Conservation (phyloP, 352 stramenopile species). For the Saprolegnia diclina region DNA sequence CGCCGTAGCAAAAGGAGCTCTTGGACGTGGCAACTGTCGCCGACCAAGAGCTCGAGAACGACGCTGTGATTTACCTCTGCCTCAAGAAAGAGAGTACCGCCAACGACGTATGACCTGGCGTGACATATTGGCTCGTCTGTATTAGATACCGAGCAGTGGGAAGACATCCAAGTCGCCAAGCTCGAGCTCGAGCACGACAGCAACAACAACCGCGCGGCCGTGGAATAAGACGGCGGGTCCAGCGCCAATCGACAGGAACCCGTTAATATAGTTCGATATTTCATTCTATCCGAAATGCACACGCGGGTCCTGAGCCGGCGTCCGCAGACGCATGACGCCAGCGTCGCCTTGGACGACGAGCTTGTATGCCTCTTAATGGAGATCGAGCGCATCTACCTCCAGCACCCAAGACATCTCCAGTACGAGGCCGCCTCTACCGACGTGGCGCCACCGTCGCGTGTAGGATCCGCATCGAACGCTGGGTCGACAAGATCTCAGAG, state of each 20-base stretch:
- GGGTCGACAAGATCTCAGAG: constrained; percentile 24
- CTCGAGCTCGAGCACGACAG: constrained; percentile 34
- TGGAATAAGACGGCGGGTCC: background rate
- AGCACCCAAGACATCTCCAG: constrained; percentile 18
- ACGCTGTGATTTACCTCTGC: constrained; percentile 80
- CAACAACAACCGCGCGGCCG: constrained; percentile 15
- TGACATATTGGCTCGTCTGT: background rate
- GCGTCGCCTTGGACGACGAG: constrained; percentile 16
- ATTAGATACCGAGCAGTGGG: constrained; percentile 70
- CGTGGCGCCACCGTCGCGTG: too few species aligned
- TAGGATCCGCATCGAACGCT: constrained; percentile 27
- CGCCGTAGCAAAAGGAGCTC: constrained; percentile 46
- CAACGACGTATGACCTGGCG: constrained; percentile 14
- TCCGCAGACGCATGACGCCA: background rate
- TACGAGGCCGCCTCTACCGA: constrained; percentile 2
- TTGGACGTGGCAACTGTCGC: constrained; percentile 67
- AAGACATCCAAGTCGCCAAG: constrained; percentile 68
- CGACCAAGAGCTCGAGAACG: constrained; percentile 80
- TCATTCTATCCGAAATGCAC: constrained; percentile 1
- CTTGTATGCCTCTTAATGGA: constrained; percentile 26
- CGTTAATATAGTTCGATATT: background rate
- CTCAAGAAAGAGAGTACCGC: constrained; percentile 85
- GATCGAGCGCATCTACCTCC: constrained; percentile 21
- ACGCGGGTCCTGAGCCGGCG: background rate
- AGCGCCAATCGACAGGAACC: background rate